phyloP scores from a whole-genome alignment of 2,329 filamentous ascomycete species.

The Penicillium sp. region DNA sequence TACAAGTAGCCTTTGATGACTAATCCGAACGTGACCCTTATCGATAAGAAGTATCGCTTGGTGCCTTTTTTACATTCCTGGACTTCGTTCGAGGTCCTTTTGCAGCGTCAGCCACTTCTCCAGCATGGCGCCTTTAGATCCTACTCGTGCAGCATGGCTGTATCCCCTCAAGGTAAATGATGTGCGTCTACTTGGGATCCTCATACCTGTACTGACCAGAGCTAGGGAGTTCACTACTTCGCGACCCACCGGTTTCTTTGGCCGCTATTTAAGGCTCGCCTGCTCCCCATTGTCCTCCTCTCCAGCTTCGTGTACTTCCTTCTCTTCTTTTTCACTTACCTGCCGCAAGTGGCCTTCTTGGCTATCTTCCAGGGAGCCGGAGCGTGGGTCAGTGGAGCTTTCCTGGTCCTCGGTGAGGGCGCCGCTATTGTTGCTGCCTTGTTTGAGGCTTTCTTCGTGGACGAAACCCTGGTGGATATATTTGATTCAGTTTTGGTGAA shows the following conservation, averaged over 20 bases:
- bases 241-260: constrained; percentile 72
- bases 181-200: constrained; percentile 1
- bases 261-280: constrained; percentile 72
- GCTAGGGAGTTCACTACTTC: constrained; percentile 78
- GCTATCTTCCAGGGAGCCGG: constrained; percentile 81
- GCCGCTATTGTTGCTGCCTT: constrained; percentile 62
- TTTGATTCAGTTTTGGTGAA: constrained; percentile 85
- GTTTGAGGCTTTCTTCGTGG: constrained; percentile 79
- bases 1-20: constrained; percentile 22
- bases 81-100: neutral
- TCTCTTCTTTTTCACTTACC: constrained; percentile 82
- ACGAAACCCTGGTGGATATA: constrained; percentile 73
- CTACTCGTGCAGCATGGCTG: constrained; percentile 43
- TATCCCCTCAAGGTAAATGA: constrained; percentile 47
- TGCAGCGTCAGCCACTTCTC: neutral
- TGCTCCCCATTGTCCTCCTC: constrained; percentile 78
- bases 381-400: constrained; percentile 86
- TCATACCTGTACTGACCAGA: constrained; percentile 5
- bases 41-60: constrained; percentile 31
- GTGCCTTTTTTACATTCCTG: constrained; percentile 7
- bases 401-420: constrained; percentile 73
- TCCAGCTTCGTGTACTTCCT: constrained; percentile 80
- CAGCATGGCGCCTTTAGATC: constrained; percentile 24
- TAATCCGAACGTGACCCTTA: constrained; percentile 26
- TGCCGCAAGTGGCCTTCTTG: constrained; percentile 86